Base-by-base conservation (phyloP, 345 rosid species). In the Citrus mangshanensis region DNA sequence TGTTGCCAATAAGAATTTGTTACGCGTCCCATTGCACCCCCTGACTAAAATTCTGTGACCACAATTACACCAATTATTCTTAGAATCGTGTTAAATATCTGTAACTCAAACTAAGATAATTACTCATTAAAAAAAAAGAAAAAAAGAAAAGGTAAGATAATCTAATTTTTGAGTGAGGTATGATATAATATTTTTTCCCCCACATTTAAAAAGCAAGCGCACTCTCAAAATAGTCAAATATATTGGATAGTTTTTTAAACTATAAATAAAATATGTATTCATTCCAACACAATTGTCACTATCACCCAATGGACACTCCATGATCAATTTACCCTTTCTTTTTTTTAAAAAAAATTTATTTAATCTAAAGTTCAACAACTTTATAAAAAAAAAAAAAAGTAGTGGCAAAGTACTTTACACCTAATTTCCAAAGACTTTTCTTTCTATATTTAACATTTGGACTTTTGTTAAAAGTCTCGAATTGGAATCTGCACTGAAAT, bases 401-500 rank as follows among this genome's bases (percentile, higher is more conserved):
- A 14, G 65, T 67, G 73, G 64, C 60, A 63, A n/a, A 12, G 64
- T 55, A 51, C 65, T 66, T 66, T 67, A 54, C 64, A 67, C 46
- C 72, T 55, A 75, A 75, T 12, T 40, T 40, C 22, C 30, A 12
- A 32, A 27, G 22, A 49, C 2, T 51, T 46, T 62, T 19, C 4
- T 28, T 75, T 30, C n/a, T 7, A 28, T 73, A 6, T 73, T 19
- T 62, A 5, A 1, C 25, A 62, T 60, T 62, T 40, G 58, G 28
- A 24, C 5, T 2, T 34, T 28, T 4, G 46, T n/a, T 35, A 40
- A 10, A 35, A 61, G 40, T 61, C 59, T 21, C 28, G 60, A 25
- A 59, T 32, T 61, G 30, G 42, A 62, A 64, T 32, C 62, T 32
- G 59, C 16, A 34, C 35, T 32, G 19, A 28, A 42, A 42, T 42